Conservation (phyloP, 2,329 filamentous ascomycete species). For the Hymenoscyphus albidus region DNA sequence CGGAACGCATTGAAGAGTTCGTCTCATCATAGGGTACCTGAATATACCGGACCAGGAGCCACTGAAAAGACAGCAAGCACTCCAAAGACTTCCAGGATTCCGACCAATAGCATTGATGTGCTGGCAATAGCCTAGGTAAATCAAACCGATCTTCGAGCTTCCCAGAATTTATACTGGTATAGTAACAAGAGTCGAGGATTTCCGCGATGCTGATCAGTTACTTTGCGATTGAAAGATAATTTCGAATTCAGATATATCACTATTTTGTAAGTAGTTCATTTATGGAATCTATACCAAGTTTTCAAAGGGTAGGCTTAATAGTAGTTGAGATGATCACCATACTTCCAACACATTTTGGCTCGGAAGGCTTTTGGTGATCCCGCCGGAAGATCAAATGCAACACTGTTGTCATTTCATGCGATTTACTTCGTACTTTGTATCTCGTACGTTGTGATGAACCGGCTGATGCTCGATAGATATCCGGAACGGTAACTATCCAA, state of each 20-base stretch:
- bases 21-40: not conserved
- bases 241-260: no score
- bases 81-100: not conserved
- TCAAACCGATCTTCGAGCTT: not conserved
- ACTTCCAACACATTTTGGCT: not conserved
- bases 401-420: not conserved
- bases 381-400: not conserved
- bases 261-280: no score
- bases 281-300: not conserved
- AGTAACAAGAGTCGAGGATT: no score
- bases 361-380: not conserved
- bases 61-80: not conserved
- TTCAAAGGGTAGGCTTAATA: not conserved
- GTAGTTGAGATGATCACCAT: not conserved
- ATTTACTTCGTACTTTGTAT: not conserved
- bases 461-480: not conserved
- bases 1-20: not conserved
- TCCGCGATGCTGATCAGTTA: no score
- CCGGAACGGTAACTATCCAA: not conserved
- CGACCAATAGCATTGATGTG: not conserved
- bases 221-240: no score
- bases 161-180: not conserved
- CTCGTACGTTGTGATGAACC: not conserved
- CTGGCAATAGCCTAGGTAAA: not conserved
- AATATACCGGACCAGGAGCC: not conserved